phyloP scores from a whole-genome alignment of 148 eudicot genomes.

The Rhododendron ovatum region DNA sequence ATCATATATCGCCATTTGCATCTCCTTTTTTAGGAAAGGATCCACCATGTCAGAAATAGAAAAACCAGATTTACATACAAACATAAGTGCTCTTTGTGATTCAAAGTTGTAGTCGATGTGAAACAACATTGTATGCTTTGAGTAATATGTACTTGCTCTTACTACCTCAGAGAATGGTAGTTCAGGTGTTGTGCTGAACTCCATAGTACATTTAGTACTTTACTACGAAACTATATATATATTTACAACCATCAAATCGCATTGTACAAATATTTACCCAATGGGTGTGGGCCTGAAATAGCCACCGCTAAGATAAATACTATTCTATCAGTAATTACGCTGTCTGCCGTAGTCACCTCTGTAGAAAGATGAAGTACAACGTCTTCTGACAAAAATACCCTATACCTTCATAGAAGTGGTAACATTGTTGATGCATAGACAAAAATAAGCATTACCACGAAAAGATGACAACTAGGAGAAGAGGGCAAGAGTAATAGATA shows the following conservation, averaged over 20 bases:
- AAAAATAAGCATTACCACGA: not conserved
- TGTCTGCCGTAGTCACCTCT: not conserved
- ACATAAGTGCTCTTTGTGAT: too few species aligned
- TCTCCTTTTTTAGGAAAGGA: too few species aligned
- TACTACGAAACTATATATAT: too few species aligned
- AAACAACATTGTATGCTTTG: too few species aligned
- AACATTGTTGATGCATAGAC: not conserved
- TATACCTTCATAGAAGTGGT: not conserved
- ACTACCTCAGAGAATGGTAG: too few species aligned
- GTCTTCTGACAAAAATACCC: not conserved
- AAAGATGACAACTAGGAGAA: not conserved
- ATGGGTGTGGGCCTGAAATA: not conserved
- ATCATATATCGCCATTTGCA: too few species aligned
- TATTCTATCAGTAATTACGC: not conserved
- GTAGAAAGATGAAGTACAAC: not conserved
- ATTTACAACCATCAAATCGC: not conserved
- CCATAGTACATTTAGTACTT: too few species aligned
- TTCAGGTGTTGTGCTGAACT: too few species aligned
- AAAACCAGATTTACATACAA: too few species aligned
- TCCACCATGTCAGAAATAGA: too few species aligned
- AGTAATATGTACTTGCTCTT: too few species aligned
- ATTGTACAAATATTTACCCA: not conserved
- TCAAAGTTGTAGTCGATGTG: too few species aligned
- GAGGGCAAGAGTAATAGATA: not conserved
- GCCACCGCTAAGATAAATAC: not conserved